These are phyloP conservation scores for Cystobasidiopsis lactophilus DNA, from an alignment of 768 basidiomycete species.

Conservation along the genomic window DNA sequence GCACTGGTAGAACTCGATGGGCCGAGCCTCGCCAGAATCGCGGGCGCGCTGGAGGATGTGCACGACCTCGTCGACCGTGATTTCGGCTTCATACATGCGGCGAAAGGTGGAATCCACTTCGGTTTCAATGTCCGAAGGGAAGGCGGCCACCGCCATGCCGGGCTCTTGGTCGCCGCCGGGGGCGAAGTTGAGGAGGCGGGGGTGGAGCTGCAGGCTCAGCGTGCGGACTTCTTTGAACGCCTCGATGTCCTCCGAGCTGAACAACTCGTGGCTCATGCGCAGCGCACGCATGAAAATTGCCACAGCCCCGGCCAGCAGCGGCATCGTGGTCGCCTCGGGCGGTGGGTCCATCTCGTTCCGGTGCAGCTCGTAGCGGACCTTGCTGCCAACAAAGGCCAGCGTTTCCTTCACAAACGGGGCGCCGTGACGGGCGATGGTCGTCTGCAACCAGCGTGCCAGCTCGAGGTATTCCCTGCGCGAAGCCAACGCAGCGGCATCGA, in stretches of 20 bases:
- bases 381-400: slow-evolving; percentile 70
- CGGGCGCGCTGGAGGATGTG: slow-evolving; percentile 66
- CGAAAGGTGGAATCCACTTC: slow-evolving; percentile 93
- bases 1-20: slow-evolving; percentile 96
- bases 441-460: slow-evolving; percentile 86
- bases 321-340: slow-evolving; percentile 61
- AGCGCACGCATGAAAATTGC: slow-evolving; percentile 79
- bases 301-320: slow-evolving; percentile 65
- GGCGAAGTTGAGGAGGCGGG: slow-evolving; percentile 78
- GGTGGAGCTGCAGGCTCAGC: slow-evolving; percentile 78
- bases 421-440: slow-evolving; percentile 61
- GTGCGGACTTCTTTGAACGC: slow-evolving; percentile 81
- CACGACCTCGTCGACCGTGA: slow-evolving; percentile 84
- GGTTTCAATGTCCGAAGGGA: slow-evolving; percentile 65
- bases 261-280: slow-evolving; percentile 41
- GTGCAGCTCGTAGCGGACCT: slow-evolving; percentile 70
- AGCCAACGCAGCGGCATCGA: slow-evolving; percentile 84
- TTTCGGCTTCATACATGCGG: slow-evolving; percentile 91
- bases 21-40: slow-evolving; percentile 53
- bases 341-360: slow-evolving; percentile 38
- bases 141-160: slow-evolving; percentile 69
- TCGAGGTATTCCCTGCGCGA: slow-evolving; percentile 84
- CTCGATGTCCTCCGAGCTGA: slow-evolving; percentile 56
- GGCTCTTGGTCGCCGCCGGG: slow-evolving; percentile 74
- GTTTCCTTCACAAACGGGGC: slow-evolving; percentile 68